Evolutionary conservation across 2,329 filamentous ascomycete genomes (phyloP), one percentile per base, ranked within the genome.

Genomic region (Helminthosporium solani): DNA sequence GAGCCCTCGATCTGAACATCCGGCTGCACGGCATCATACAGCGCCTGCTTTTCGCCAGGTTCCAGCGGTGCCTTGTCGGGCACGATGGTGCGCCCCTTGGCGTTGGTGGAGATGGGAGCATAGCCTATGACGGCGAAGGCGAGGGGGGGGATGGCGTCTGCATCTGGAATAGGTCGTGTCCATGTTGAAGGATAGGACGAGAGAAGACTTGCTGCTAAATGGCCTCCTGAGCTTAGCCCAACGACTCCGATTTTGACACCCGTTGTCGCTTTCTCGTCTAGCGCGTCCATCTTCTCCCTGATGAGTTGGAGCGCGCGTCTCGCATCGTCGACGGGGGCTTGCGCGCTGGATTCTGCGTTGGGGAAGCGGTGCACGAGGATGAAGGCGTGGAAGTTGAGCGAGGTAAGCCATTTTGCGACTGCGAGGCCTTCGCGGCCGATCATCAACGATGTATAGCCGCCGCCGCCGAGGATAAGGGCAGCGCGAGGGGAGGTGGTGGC

Each of bases 331-430:
- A 58, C 11, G 5, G 56, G 51, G 12, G 56, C 56, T 16, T 56
- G 48, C 12, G 46, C 36, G 1, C 41, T 28, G 16, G 53, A 49
- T 8, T 48, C 27, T 8, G 47, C 40, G 14, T 51, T 53, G 9
- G 53, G 57, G 16, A 58, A 58, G 9, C 55, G 48, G 41, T 60
- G 53, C 5, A 58, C 34, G 2, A 58, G 52, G 16, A 57, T 52
- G 33, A 58, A 57, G 18, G 52, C 50, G 23, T 53, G 30, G 19
- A 57, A 58, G 8, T 53, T 53, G 2, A 56, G 45, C 3, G 28
- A 36, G n/a, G 34, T 34, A 2, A 60, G 40, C 57, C 57, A 58
- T 7, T 35, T 42, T 15, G 57, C 57, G 30, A 58, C 45, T 39
- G 52, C 42, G 12, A 54, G 21, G 14, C 56, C 54, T 48, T 60